Base-by-base conservation (phyloP, 2,329 filamentous ascomycete genomes). In the Fusarium succisae region DNA sequence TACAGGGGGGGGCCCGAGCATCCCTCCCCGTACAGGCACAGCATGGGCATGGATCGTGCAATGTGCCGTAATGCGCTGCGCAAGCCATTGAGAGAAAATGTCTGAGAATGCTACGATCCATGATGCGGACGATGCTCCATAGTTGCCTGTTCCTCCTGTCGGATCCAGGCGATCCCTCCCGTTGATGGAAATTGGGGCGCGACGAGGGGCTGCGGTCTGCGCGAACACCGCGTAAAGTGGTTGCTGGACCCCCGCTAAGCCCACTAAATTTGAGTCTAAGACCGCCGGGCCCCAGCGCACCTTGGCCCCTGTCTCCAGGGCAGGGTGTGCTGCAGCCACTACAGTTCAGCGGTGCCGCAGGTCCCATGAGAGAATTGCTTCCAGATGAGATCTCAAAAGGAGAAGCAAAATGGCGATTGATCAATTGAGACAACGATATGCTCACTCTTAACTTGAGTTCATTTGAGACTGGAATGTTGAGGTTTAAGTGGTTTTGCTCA, bases 111-210 rank as follows among this genome's bases (percentile, higher is more conserved):
- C 35, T 38, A 35, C 45, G 53, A 41, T 66, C 66, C 50, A 72
- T 69, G 69, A 72, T 77, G 73, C 71, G 64, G 65, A 75, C 70
- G 63, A 75, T 77, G 73, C 63, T 61, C 76, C 74, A 75, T 77
- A 79, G 80, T 79, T 82, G 80, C 79, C 80, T 82, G 74, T 65
- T 71, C 44, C 57, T 63, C 72, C 67, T 74, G 69, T 73, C 69
- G 68, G 73, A 66, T 65, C 61, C 47, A 66, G 73, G 72, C 70
- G 70, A 77, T 77, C 66, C 63, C 63, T 75, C 69, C 71, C 65
- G 71, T 69, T 69, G 68, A 72, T 70, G 68, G 76, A 76, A 76
- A 76, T 65, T 75, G 75, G 75, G 74, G 68, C 77, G 74, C 77
- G 75, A 74, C 66, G 76, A 78, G 77, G 77, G 76, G 77, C 76